Percentiles rank a stretch among this genome's conserved stretches.
These are phyloP conservation scores for Croton laevigatus DNA, from an alignment of 441 rosid genomes.

Conservation along the genomic window DNA sequence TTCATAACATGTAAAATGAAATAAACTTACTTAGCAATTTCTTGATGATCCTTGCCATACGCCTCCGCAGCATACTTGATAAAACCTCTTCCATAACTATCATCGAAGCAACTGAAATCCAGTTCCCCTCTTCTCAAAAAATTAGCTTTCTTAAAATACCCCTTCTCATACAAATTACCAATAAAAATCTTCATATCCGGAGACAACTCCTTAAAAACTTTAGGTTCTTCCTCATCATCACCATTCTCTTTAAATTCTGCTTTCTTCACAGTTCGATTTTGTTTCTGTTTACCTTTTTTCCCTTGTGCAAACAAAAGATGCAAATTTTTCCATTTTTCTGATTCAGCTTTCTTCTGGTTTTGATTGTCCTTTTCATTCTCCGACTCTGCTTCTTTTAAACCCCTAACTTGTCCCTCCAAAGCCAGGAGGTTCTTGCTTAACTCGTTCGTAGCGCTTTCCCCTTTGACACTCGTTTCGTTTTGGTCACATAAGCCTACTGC, in stretches of 20 bases:
- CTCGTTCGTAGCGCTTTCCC: constrained; percentile 22
- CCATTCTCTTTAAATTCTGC: constrained; percentile 16
- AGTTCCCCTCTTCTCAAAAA: constrained; percentile 41
- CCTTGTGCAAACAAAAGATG: constrained; percentile 25
- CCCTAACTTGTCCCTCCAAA: constrained; percentile 40
- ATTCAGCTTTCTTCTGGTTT: not conserved
- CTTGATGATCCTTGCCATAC: constrained; percentile 67
- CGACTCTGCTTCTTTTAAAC: constrained; percentile 27
- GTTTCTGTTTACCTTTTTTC: not conserved
- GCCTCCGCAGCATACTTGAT: constrained; percentile 49
- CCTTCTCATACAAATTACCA: constrained; percentile 46
- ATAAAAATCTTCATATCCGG: constrained; percentile 46
- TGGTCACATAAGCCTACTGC: constrained; percentile 43
- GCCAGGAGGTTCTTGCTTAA: constrained; percentile 37
- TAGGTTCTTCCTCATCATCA: constrained; percentile 3
- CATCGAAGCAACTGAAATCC: constrained; percentile 49
- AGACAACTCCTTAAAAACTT: constrained; percentile 51
- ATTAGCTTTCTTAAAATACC: constrained; percentile 63
- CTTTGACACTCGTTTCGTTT: constrained; percentile 22
- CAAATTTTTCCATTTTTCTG: constrained; percentile 24
- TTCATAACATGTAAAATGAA: not conserved
- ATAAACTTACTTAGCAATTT: constrained; percentile 61
- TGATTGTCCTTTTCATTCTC: constrained; percentile 5
- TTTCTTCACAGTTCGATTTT: constrained; percentile 7
- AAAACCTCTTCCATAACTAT: constrained; percentile 49